These are phyloP conservation scores for Leucosporidium creatinivorum DNA, from an alignment of 768 basidiomycete genomes.

Conservation along the genomic window DNA sequence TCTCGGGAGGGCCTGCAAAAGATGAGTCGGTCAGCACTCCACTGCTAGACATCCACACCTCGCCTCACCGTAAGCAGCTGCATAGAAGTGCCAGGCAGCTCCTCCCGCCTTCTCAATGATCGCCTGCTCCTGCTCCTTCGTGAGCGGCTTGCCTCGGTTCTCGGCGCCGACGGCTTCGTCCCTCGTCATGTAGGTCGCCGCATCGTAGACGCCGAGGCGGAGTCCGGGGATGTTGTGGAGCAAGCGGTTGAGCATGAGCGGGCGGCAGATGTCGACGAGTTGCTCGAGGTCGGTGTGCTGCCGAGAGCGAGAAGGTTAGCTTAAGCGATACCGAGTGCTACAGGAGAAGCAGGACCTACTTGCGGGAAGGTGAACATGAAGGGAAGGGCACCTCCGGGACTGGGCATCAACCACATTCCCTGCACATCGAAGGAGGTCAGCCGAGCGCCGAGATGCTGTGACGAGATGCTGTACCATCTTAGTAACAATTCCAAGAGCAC, in stretches of 20 bases:
- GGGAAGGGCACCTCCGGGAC: not conserved
- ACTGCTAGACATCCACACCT: not conserved
- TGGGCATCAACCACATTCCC: too few relatives aligned
- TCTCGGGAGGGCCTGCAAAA: not conserved
- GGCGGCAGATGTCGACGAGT: not conserved
- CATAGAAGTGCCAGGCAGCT: not conserved
- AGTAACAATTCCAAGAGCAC: conserved; percentile 22
- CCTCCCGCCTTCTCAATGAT: conserved; percentile 1
- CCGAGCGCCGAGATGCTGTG: too few relatives aligned
- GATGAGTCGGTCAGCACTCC: not conserved
- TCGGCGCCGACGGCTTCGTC: not conserved
- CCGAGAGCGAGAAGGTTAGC: too few relatives aligned
- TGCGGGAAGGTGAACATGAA: conserved; percentile 1
- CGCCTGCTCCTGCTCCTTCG: not conserved
- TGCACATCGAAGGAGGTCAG: too few relatives aligned
- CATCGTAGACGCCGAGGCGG: not conserved
- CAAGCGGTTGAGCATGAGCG: conserved; percentile 1
- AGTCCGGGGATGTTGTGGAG: not conserved
- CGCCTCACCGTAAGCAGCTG: not conserved
- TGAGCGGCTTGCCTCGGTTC: not conserved
- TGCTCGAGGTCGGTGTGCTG: not conserved
- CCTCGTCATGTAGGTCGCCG: not conserved
- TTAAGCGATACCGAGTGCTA: too few relatives aligned
- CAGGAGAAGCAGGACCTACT: too few relatives aligned
- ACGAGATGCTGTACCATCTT: conserved; percentile 10